Conservation (phyloP, 129 eudicot genomes). For the Flaveria ramosissima region DNA sequence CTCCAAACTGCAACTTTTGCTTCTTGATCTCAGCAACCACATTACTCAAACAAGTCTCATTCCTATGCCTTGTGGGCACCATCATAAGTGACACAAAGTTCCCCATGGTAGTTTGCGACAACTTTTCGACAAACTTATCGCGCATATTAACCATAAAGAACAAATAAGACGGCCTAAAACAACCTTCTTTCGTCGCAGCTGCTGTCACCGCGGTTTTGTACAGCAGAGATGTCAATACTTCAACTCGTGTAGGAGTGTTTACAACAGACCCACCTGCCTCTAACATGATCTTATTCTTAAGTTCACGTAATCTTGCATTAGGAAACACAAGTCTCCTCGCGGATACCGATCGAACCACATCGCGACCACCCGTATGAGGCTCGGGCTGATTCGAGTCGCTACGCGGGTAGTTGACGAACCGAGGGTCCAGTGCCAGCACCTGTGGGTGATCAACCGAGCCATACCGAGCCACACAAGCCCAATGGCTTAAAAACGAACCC, state of each 20-base stretch:
- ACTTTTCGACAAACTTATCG: background rate
- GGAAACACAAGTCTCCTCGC: background rate
- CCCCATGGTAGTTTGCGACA: background rate
- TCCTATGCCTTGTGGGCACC: background rate
- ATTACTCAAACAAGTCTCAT: background rate
- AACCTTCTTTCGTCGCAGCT: background rate
- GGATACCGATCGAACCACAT: background rate
- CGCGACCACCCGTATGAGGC: too few species aligned
- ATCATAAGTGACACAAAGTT: background rate
- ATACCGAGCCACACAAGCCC: slow-evolving; percentile 1
- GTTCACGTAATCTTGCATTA: background rate
- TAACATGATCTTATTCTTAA: background rate
- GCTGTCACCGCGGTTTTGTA: slow-evolving; percentile 6
- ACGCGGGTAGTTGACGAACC: background rate
- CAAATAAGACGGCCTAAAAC: background rate
- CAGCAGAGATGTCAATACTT: slow-evolving; percentile 13
- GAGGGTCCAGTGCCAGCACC: background rate
- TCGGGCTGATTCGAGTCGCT: too few species aligned
- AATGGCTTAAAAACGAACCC: background rate
- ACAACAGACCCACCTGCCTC: background rate
- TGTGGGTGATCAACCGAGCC: background rate
- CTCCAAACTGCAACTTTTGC: background rate
- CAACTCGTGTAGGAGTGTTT: background rate
- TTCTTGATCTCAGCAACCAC: background rate
- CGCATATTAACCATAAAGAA: background rate